Evolutionary conservation across 305 asterid species (phyloP).

Genomic region (Salvia sclarea): DNA sequence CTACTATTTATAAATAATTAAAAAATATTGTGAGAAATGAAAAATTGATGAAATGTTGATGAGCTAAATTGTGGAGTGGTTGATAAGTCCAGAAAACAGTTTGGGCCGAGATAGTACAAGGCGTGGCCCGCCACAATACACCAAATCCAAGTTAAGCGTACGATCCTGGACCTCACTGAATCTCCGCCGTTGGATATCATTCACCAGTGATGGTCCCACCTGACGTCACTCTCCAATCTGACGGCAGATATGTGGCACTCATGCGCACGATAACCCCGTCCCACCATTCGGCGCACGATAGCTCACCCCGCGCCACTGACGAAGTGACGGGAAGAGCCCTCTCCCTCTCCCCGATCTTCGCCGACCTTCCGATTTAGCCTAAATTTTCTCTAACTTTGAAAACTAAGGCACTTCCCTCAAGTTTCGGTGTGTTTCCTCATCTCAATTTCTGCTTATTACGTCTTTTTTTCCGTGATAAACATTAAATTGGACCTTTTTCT

Average conservation of each 20-base stretch:
- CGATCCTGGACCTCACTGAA: background rate
- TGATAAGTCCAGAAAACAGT: background rate
- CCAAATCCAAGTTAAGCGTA: background rate
- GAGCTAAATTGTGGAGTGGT: too few species aligned
- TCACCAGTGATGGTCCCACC: slow-evolving; percentile 16
- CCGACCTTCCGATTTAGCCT: slow-evolving; percentile 34
- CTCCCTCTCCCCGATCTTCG: slow-evolving; percentile 35
- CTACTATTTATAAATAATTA: too few species aligned
- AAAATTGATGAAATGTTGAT: too few species aligned
- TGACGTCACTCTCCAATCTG: slow-evolving; percentile 26
- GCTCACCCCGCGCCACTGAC: slow-evolving; percentile 34
- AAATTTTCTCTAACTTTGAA: slow-evolving; percentile 13
- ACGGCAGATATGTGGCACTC: slow-evolving; percentile 23
- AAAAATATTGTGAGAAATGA: too few species aligned
- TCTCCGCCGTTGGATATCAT: slow-evolving; percentile 11
- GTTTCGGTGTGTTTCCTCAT: slow-evolving; percentile 22
- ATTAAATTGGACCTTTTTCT: background rate
- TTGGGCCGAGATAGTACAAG: background rate
- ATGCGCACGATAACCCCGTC: slow-evolving; percentile 41
- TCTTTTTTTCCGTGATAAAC: background rate
- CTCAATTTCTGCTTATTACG: slow-evolving; percentile 13
- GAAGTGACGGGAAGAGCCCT: slow-evolving; percentile 37
- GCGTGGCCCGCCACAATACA: background rate
- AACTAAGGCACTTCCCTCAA: slow-evolving; percentile 3
- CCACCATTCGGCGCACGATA: slow-evolving; percentile 41